phyloP scores from a whole-genome alignment of 371 early-diverging fungal genomes.

The Apophysomyces ossiformis region DNA sequence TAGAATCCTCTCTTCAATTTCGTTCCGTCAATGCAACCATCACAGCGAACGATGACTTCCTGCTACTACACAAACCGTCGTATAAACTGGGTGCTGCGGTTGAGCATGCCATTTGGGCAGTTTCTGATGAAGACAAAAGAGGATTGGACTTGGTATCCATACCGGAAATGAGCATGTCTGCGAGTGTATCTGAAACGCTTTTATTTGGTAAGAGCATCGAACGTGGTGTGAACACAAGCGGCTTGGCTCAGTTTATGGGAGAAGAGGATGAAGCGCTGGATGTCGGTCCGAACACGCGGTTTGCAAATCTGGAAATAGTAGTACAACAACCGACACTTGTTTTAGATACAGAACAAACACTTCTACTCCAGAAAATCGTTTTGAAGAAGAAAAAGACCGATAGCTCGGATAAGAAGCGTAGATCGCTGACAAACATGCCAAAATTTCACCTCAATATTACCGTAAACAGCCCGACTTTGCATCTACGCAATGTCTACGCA shows the following conservation, averaged over 20 bases:
- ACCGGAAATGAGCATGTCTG: conserved; percentile 20
- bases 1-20: conserved; percentile 20
- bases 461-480: background rate
- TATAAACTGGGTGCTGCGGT: conserved; percentile 26
- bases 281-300: conserved; percentile 22
- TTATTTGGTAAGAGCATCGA: conserved; percentile 4
- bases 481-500: background rate
- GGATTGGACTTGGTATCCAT: conserved; percentile 23
- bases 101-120: conserved; percentile 21
- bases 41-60: conserved; percentile 10
- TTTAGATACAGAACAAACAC: conserved; percentile 11
- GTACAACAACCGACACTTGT: conserved; percentile 17
- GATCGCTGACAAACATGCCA: background rate
- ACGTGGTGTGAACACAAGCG: too few species aligned
- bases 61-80: conserved; percentile 22
- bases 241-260: background rate
- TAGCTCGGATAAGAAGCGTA: background rate
- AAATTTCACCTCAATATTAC: background rate
- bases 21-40: conserved; percentile 17
- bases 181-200: conserved; percentile 23
- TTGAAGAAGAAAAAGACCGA: background rate
- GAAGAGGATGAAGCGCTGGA: conserved; percentile 16
- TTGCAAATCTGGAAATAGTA: conserved; percentile 6
- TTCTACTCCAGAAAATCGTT: conserved; percentile 8
- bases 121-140: conserved; percentile 22